Base-by-base conservation (phyloP, 225 moss, liverwort and hornwort genomes). In the Pseudoscleropodium purum region DNA sequence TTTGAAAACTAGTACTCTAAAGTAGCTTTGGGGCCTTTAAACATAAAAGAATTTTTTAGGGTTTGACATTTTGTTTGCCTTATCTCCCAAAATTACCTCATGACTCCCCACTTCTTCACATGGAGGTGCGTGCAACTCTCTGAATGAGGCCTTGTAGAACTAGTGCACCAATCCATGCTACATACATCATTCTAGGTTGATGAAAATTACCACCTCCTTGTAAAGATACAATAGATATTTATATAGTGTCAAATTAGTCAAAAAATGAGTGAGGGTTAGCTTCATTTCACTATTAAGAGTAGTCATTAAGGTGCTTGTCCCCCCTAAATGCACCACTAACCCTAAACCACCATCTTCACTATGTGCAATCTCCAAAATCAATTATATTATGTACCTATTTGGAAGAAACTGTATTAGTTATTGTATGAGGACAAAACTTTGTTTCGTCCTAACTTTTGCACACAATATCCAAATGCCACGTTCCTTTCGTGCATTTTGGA, bases 101-200 rank as follows among this genome's bases (percentile, higher is more conserved):
- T 37, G 37, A 68, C 12, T 68, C 11, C 21, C 6, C 6, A 2
- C 21, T 68, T 68, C 7, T 37, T 6, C 4, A 21, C 0, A 3
- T 68, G 1, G 37, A 68, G 2, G 37, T 2, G 1, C 12, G n/a
- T 7, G 37, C 6, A 1, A 37, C 21, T 37, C 37, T 37, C 0
- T 66, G 0, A 34, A 66, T 1, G 0, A 2, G 0, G 18, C 36
- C 66, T 4, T 66, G 33, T 1, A 20, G 2, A 37, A 21, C 2
- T 2, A 21, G 2, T 68, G 21, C 7, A 68, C 37, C 11, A 68
- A 21, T 0, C 11, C 4, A 21, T 68, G 12, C 12, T 10, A 37
- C 12, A 12, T 19, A 37, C 21, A 37, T 37, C 3, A 6, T 68
- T 37, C 12, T 68, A 68, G 6, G 6, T 68, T n/a, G n/a, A 37